Conservation (phyloP, 257 asterid species). For the Anisodus acutangulus region DNA sequence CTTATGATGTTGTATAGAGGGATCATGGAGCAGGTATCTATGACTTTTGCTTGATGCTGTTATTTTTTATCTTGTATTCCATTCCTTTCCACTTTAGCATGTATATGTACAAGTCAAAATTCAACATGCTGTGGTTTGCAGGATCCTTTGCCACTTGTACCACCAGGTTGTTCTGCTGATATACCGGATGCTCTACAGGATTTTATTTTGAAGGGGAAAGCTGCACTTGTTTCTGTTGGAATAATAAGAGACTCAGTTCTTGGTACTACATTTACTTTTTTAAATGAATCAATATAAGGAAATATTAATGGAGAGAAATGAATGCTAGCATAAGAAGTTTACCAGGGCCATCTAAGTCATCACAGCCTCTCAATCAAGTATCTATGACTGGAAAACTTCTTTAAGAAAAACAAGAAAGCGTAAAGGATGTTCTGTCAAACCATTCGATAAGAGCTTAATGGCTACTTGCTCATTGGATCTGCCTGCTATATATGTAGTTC, state of each 20-base stretch:
- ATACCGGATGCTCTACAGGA: slow-evolving; percentile 69
- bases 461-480: slow-evolving; percentile 12
- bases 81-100: slow-evolving; percentile 1
- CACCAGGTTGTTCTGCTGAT: slow-evolving; percentile 85
- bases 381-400: neutral
- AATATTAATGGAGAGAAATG: neutral
- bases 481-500: neutral
- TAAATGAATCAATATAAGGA: neutral
- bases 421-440: neutral
- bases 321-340: slow-evolving; percentile 8
- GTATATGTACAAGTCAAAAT: slow-evolving; percentile 12
- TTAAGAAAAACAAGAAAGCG: neutral
- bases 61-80: slow-evolving; percentile 22
- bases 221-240: slow-evolving; percentile 94
- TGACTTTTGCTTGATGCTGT: slow-evolving; percentile 29
- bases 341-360: neutral
- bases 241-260: slow-evolving; percentile 75
- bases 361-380: neutral
- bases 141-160: slow-evolving; percentile 78
- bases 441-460: neutral
- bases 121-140: slow-evolving; percentile 34
- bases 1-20: slow-evolving; percentile 77
- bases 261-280: slow-evolving; percentile 50
- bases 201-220: slow-evolving; percentile 75
- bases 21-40: slow-evolving; percentile 78